Base-by-base conservation (phyloP, 352 stramenopile species). In the Plasmopara muralis region DNA sequence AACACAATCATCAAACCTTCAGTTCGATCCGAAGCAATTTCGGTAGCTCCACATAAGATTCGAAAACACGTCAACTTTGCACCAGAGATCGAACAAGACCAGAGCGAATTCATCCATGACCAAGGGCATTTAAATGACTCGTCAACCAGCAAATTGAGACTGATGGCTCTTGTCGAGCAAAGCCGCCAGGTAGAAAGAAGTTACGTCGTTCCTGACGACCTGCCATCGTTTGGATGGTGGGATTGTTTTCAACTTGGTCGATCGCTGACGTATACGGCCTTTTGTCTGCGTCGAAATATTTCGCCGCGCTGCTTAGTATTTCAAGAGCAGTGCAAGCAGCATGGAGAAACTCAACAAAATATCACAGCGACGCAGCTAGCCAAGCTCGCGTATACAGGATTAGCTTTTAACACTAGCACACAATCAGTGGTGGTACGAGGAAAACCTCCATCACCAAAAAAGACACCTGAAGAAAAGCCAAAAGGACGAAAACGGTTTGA, bases 271-370 rank as follows among this genome's bases (percentile, higher is more conserved):
- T 85, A 83, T 42, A 70, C 57, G 29, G 51, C 55, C 1, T 62
- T 88, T 42, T 61, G 80, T 25, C 58, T 88, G 13, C 72, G 77
- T 3, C 60, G 69, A 16, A 66, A 80, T 43, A 68, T 86, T 15
- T 86, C 77, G 0, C 52, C 66, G 7, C 66, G 64, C 0, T 57
- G 55, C 6, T 44, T 84, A 6, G 20, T 58, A 33, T 43, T 82
- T 2, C 64, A 83, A 12, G 68, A 53, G 14, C 33, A 46, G 13
- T 31, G 29, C 35, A 46, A 18, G 34, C 25, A 25, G 71, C 45
- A n/a, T 43, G 9, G 15, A 35, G 7, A 35, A 12, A 35, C 6
- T 35, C 34, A 28, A 43, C 14, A 43, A 13, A 43, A 15, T 18
- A 43, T 86, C 9, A 66, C 60, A 6, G 37, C 59, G 5, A 55